These are phyloP conservation scores for Aspergillus panamensis DNA, from an alignment of 495 filamentous ascomycete genomes.

Conservation along the genomic window DNA sequence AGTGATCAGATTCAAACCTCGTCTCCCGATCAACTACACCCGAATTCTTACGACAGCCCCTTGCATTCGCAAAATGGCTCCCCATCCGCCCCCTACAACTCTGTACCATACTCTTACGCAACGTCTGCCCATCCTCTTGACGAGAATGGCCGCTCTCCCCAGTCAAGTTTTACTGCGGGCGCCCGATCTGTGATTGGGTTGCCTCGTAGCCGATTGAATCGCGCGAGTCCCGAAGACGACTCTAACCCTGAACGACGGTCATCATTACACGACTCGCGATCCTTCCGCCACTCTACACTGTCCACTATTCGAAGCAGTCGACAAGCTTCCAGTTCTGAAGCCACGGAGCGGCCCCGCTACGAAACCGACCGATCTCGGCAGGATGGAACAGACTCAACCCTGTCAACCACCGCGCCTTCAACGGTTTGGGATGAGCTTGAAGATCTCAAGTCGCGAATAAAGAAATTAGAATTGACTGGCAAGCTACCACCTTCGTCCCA, in stretches of 20 bases:
- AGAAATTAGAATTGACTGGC: conserved; percentile 85
- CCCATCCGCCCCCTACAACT: conserved; percentile 36
- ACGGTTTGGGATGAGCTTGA: conserved; percentile 98
- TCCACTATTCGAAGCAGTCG: conserved; percentile 48
- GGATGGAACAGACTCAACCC: conserved; percentile 74
- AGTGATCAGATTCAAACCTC: conserved; percentile 40
- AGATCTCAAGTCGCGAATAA: conserved; percentile 90
- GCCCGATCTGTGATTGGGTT: conserved; percentile 45
- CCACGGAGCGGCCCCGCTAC: conserved; percentile 33
- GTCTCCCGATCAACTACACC: conserved; percentile 40
- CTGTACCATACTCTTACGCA: conserved; percentile 38
- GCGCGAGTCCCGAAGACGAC: conserved; percentile 39
- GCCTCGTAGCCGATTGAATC: conserved; percentile 38
- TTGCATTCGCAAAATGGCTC: conserved; percentile 43
- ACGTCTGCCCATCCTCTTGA: conserved; percentile 52
- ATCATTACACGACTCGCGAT: conserved; percentile 44
- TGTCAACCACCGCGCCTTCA: conserved; percentile 82
- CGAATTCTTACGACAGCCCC: conserved; percentile 42
- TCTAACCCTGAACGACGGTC: conserved; percentile 43
- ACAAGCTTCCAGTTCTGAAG: conserved; percentile 49
- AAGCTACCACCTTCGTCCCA: conserved; percentile 78
- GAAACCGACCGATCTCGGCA: conserved; percentile 50
- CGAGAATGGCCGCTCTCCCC: conserved; percentile 40
- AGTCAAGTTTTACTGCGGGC: conserved; percentile 35
- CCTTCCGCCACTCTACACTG: conserved; percentile 53